These are phyloP conservation scores for Globisporangium nodosum DNA, from an alignment of 352 stramenopile genomes.

Conservation along the genomic window DNA sequence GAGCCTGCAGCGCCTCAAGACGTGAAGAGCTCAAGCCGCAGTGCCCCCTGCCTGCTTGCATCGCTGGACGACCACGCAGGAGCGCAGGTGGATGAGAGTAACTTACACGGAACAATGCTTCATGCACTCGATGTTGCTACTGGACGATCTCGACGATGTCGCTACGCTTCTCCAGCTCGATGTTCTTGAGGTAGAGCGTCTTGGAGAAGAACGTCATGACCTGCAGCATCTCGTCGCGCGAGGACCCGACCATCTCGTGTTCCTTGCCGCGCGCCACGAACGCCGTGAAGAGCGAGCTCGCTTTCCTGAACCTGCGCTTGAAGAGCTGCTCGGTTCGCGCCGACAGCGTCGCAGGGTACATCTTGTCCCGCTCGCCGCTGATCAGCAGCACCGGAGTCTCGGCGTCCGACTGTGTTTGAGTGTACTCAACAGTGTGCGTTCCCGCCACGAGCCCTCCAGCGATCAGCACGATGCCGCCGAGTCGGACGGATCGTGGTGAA, in stretches of 20 bases:
- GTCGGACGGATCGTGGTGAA: slow-evolving; percentile 7
- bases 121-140: not conserved
- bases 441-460: slow-evolving; percentile 37
- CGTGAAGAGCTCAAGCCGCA: slow-evolving; percentile 5
- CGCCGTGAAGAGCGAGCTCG: slow-evolving; percentile 10
- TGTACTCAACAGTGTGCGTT: slow-evolving; percentile 14
- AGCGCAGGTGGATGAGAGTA: no score
- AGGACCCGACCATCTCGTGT: slow-evolving; percentile 48
- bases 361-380: slow-evolving; percentile 23
- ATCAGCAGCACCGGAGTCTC: slow-evolving; percentile 46
- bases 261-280: slow-evolving; percentile 21
- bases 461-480: slow-evolving; percentile 51
- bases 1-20: slow-evolving; percentile 41
- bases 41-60: no score
- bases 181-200: slow-evolving; percentile 43
- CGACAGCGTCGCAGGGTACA: slow-evolving; percentile 34
- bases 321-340: slow-evolving; percentile 25
- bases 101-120: no score
- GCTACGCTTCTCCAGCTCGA: slow-evolving; percentile 40
- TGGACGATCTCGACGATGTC: slow-evolving; percentile 48
- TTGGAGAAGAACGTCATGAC: slow-evolving; percentile 58
- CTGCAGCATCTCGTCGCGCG: slow-evolving; percentile 40
- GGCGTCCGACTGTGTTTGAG: slow-evolving; percentile 1
- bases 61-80: no score
- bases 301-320: slow-evolving; percentile 13